Percentiles rank a stretch among this genome's conserved stretches.
These are phyloP conservation scores for Paramecium biaurelia DNA, from an alignment of 73 alveolate species.

Conservation along the genomic window DNA sequence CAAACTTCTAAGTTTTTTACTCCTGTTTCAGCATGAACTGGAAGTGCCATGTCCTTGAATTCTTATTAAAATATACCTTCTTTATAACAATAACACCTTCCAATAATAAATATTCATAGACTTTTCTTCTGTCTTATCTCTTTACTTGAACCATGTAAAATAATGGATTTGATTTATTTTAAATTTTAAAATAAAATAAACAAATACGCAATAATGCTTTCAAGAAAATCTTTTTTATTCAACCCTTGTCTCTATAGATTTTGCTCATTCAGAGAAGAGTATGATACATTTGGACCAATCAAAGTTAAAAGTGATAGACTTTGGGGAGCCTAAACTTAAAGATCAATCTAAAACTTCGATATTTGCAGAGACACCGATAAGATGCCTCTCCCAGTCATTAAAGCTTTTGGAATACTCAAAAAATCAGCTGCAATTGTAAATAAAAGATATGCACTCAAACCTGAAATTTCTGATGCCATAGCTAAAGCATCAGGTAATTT, in stretches of 20 bases:
- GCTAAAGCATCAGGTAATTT: conserved; percentile 97
- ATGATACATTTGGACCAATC: conserved; percentile 95
- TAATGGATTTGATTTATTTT: conserved; percentile 26
- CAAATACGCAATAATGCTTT: neutral
- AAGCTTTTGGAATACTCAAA: conserved; percentile 94
- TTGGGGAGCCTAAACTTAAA: conserved; percentile 99
- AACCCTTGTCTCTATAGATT: neutral
- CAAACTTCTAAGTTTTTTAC: conserved; percentile 40
- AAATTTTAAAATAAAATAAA: conserved; percentile 4
- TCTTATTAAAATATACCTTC: conserved; percentile 62
- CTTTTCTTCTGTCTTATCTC: conserved; percentile 85
- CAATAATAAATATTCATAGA: conserved; percentile 80
- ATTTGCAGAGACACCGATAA: conserved; percentile 92
- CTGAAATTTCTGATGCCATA: conserved; percentile 85
- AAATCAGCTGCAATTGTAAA: conserved; percentile 98
- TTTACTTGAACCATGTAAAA: conserved; percentile 87
- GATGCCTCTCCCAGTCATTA: conserved; percentile 90
- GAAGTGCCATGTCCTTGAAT: conserved; percentile 22
- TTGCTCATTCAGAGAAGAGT: conserved; percentile 82
- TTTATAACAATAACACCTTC: conserved; percentile 93
- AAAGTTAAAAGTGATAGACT: conserved; percentile 93
- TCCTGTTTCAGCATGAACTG: conserved; percentile 26
- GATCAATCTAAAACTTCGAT: conserved; percentile 96
- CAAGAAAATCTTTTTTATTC: conserved; percentile 21
- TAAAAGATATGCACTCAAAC: conserved; percentile 80